Evolutionary conservation across 495 filamentous ascomycete species (phyloP).

Genomic region (Penicillium argentinense): DNA sequence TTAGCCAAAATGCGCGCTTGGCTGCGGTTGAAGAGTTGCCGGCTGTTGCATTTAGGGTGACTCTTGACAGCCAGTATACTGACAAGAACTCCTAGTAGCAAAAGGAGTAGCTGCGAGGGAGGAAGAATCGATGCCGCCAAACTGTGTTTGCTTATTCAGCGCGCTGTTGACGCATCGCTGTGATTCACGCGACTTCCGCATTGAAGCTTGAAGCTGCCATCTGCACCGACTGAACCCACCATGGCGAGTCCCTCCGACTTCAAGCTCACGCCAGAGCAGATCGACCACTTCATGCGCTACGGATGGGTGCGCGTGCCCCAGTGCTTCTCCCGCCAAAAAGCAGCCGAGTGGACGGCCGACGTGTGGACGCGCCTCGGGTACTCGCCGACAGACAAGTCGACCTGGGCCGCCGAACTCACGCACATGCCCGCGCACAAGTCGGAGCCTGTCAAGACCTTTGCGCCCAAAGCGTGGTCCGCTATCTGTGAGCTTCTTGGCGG

Average conservation of each 20-base stretch:
- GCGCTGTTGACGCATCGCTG: no score
- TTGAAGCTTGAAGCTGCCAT: neutral
- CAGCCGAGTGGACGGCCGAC: slow-evolving; percentile 53
- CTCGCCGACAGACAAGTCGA: slow-evolving; percentile 63
- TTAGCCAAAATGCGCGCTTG: no score
- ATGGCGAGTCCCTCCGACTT: slow-evolving; percentile 5
- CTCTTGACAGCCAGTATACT: no score
- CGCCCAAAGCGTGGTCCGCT: slow-evolving; percentile 67
- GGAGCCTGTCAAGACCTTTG: slow-evolving; percentile 56
- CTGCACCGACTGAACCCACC: neutral
- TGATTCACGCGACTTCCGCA: no score
- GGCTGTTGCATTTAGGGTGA: no score
- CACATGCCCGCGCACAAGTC: slow-evolving; percentile 64
- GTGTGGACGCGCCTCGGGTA: slow-evolving; percentile 71
- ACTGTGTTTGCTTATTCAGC: no score
- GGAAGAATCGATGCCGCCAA: no score
- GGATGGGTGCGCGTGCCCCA: slow-evolving; percentile 61
- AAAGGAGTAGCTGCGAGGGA: no score
- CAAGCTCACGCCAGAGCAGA: slow-evolving; percentile 57
- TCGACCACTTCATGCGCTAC: slow-evolving; percentile 63
- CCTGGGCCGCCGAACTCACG: slow-evolving; percentile 60
- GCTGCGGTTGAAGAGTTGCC: no score
- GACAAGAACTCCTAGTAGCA: no score
- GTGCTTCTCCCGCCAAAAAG: slow-evolving; percentile 64
- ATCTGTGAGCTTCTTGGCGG: slow-evolving; percentile 72